Evolutionary conservation across 2,329 filamentous ascomycete genomes (phyloP).

Genomic region (Drechslera avenae): DNA sequence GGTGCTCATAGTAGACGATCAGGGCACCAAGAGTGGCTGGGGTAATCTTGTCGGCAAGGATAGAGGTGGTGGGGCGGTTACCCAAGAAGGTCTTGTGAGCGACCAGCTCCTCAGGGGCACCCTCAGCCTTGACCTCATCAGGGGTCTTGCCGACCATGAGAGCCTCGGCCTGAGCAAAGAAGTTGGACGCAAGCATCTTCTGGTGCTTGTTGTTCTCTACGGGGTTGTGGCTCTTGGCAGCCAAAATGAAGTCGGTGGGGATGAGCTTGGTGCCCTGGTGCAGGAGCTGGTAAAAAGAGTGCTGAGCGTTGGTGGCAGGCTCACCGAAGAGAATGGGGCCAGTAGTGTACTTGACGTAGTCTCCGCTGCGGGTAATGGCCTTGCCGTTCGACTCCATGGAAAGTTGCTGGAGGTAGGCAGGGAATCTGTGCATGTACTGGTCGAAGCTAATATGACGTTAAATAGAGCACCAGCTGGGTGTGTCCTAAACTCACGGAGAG

Average conservation of each 20-base stretch:
- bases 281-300: conserved; percentile 99
- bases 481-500: conserved; percentile 72
- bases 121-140: conserved; percentile 78
- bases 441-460: conserved; percentile 69
- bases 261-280: conserved; percentile 99
- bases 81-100: conserved; percentile 99
- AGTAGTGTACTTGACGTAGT: conserved; percentile 95
- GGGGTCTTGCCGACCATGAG: conserved; percentile 90
- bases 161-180: conserved; percentile 86
- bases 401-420: conserved; percentile 96
- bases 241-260: conserved; percentile 96
- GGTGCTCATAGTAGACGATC: conserved; percentile 98
- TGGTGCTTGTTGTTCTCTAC: conserved; percentile 92
- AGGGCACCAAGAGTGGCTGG: conserved; percentile 90
- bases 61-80: conserved; percentile 95
- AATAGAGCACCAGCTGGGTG: background rate
- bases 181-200: conserved; percentile 92
- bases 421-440: conserved; percentile 98
- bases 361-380: conserved; percentile 85
- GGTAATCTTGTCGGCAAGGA: conserved; percentile 91
- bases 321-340: conserved; percentile 96
- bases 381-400: conserved; percentile 99
- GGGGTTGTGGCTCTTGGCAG: conserved; percentile 95
- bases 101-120: conserved; percentile 73
- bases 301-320: conserved; percentile 97